Base-by-base conservation (phyloP, 257 asterid species). In the Voacanga thouarsii region DNA sequence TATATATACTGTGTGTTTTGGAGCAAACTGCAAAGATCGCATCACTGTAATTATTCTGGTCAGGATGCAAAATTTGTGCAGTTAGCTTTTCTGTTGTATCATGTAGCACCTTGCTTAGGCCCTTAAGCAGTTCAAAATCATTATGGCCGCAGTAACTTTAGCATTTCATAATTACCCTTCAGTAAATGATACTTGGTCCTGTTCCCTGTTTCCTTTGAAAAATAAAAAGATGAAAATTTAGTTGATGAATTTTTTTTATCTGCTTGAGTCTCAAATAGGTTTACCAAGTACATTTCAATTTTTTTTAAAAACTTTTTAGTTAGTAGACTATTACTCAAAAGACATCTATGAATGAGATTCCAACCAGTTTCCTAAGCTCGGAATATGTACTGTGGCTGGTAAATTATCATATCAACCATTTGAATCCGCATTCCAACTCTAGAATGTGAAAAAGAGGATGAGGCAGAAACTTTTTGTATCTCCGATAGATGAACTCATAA, bases 31-130 rank as follows among this genome's bases (percentile, higher is more conserved):
- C 78, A 63, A 71, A 71, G 66, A 55, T 55, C 57, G 47, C 73
- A 76, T 51, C 76, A 51, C 53, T 66, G 72, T 67, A 64, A 60
- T 83, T 84, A 37, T 77, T 59, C 53, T 79, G 76, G 75, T 37
- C 72, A 73, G 71, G 24, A 14, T 84, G 57, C 71, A 66, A 74
- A 76, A 49, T 28, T 51, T 63, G 49, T 61, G 65, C 72, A 68
- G 64, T 53, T 43, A 33, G 53, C 56, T 69, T 3, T 18, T 21
- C 14, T 75, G 73, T 80, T 28, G 44, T 65, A 19, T 72, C 37
- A 19, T 68, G 39, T 8, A 6, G 37, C 37, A 33, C 24, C 8
- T 59, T n/a, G n/a, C 51, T 15, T 15, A 47, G 30, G 26, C 50
- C 21, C 1, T 19, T 15, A 26, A 18, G 43, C 41, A 37, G 47